Conservation (phyloP, 495 filamentous ascomycete species). For the Hypoxylon fuscum region DNA sequence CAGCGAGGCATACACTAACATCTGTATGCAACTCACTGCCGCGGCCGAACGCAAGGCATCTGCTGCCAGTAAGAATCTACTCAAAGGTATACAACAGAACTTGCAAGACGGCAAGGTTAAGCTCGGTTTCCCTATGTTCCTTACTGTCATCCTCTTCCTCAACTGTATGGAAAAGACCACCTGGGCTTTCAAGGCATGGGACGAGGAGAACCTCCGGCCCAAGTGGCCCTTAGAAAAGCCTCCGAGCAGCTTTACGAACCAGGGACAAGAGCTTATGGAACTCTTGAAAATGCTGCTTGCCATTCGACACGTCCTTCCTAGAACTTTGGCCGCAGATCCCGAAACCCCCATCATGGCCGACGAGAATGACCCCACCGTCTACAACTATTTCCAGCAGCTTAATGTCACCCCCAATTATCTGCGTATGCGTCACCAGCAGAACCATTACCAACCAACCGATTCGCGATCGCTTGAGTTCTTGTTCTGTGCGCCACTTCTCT, state of each 20-base stretch:
- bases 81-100: conserved; percentile 79
- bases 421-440: conserved; percentile 50
- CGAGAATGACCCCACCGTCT: conserved; percentile 60
- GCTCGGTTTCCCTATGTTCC: conserved; percentile 75
- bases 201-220: conserved; percentile 64
- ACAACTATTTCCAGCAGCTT: conserved; percentile 70
- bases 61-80: conserved; percentile 69
- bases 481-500: conserved; percentile 70
- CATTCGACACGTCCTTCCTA: conserved; percentile 76
- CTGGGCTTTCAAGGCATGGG: conserved; percentile 81
- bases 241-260: conserved; percentile 69
- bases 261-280: conserved; percentile 76
- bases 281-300: conserved; percentile 77
- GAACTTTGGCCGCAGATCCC: conserved; percentile 59
- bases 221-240: conserved; percentile 78
- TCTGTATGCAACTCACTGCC: conserved; percentile 76
- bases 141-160: conserved; percentile 76
- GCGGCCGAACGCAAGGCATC: conserved; percentile 78
- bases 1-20: conserved; percentile 55
- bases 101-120: conserved; percentile 77
- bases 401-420: conserved; percentile 59
- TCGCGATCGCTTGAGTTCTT: conserved; percentile 73
- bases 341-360: conserved; percentile 65
- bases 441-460: conserved; percentile 68
- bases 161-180: conserved; percentile 86